These are phyloP conservation scores for Ascochyta viciae-villosae DNA, from an alignment of 2,329 filamentous ascomycete species.

Conservation along the genomic window DNA sequence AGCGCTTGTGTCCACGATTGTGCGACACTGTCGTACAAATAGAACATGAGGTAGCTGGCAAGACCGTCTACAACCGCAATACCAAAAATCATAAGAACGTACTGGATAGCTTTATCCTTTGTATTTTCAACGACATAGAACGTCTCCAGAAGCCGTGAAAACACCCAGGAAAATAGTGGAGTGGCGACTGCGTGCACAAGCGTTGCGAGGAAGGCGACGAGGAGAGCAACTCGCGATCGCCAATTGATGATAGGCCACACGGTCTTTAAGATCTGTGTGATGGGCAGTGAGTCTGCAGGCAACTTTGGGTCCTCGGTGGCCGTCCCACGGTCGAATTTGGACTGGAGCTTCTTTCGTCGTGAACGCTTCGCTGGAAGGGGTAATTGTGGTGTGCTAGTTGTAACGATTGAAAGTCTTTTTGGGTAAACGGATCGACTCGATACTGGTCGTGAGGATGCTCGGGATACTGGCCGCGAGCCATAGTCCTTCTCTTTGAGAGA, in stretches of 20 bases:
- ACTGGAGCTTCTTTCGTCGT: conserved; percentile 2
- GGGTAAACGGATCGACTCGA: conserved; percentile 10
- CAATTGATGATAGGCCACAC: conserved; percentile 71
- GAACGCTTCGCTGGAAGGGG: not conserved
- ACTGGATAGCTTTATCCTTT: conserved; percentile 61
- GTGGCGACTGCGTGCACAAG: conserved; percentile 71
- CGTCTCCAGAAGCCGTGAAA: conserved; percentile 74
- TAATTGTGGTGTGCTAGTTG: not conserved
- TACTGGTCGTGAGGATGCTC: conserved; percentile 8
- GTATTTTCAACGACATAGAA: conserved; percentile 67
- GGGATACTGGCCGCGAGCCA: conserved; percentile 14
- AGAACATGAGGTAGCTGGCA: conserved; percentile 71
- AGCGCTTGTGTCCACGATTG: conserved; percentile 80
- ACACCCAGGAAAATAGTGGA: conserved; percentile 77
- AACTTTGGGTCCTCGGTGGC: not conserved
- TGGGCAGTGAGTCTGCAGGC: conserved; percentile 23
- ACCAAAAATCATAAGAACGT: conserved; percentile 73
- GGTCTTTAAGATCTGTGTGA: conserved; percentile 68
- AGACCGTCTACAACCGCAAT: conserved; percentile 72
- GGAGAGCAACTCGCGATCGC: conserved; percentile 61
- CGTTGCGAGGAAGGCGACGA: conserved; percentile 67
- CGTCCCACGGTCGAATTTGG: not conserved
- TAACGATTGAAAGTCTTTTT: conserved; percentile 8
- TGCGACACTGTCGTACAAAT: conserved; percentile 72
- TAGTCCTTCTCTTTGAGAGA: conserved; percentile 12